phyloP scores from a whole-genome alignment of 2,329 filamentous ascomycete species.

The Fusarium pininemorale region DNA sequence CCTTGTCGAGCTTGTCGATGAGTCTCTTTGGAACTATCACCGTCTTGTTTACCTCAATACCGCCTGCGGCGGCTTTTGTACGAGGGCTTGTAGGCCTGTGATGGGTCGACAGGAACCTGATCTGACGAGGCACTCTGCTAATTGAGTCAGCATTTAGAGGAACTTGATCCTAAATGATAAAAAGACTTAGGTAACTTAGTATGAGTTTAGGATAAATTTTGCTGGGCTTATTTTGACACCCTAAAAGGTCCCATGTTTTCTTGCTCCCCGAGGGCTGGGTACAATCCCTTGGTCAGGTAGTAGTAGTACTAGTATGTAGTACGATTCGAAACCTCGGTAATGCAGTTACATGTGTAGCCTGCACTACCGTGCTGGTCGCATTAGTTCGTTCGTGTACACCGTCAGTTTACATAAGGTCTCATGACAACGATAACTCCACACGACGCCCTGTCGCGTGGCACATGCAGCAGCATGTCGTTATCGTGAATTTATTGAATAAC shows the following conservation, averaged over 20 bases:
- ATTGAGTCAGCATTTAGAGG: neutral
- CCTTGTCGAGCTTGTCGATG: conserved; percentile 68
- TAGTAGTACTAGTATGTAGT: neutral
- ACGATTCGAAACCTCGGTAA: neutral
- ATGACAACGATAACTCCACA: conserved; percentile 32
- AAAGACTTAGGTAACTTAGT: neutral
- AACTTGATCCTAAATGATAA: neutral
- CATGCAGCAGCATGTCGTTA: conserved; percentile 7
- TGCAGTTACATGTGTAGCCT: neutral
- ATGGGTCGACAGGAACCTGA: conserved; percentile 17
- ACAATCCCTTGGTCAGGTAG: neutral
- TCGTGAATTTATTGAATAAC: neutral
- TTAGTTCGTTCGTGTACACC: conserved; percentile 30
- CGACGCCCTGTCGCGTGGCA: conserved; percentile 20
- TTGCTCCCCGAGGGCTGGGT: neutral
- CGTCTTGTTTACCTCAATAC: conserved; percentile 66
- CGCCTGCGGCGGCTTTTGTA: conserved; percentile 59
- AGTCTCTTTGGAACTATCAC: conserved; percentile 68
- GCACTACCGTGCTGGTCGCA: conserved; percentile 11
- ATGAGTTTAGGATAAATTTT: neutral
- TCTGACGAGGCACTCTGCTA: neutral
- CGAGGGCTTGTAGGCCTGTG: conserved; percentile 57
- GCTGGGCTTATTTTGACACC: neutral
- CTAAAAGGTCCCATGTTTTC: neutral
- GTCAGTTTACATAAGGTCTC: conserved; percentile 26